phyloP scores from a whole-genome alignment of 345 rosid genomes.

The Gossypium longicalyx region DNA sequence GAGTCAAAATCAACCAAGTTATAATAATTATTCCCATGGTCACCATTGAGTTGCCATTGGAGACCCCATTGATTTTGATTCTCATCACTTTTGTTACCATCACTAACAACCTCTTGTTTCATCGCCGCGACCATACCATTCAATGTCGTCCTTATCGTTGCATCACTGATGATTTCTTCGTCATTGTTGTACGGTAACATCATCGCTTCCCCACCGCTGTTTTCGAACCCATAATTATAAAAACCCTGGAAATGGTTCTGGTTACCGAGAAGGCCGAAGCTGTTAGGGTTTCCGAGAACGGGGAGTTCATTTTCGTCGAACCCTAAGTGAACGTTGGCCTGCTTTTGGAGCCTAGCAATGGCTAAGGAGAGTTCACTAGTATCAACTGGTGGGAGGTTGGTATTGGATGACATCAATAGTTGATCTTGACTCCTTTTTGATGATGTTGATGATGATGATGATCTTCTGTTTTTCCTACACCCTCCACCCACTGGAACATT shows the following conservation, averaged over 20 bases:
- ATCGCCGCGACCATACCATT: slow-evolving; percentile 42
- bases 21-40: neutral
- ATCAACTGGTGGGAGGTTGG: slow-evolving; percentile 41
- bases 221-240: slow-evolving; percentile 28
- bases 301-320: slow-evolving; percentile 35
- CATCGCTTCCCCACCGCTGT: slow-evolving; percentile 7
- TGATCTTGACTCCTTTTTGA: slow-evolving; percentile 45
- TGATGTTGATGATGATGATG: slow-evolving; percentile 36
- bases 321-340: slow-evolving; percentile 48
- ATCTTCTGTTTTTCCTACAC: slow-evolving; percentile 65
- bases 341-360: slow-evolving; percentile 62
- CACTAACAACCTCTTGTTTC: slow-evolving; percentile 56
- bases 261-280: slow-evolving; percentile 33
- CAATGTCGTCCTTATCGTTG: slow-evolving; percentile 13
- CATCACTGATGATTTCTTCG: slow-evolving; percentile 25
- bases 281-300: neutral
- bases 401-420: slow-evolving; percentile 21
- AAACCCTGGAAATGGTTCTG: slow-evolving; percentile 37
- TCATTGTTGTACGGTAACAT: slow-evolving; percentile 23
- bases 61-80: slow-evolving; percentile 42
- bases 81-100: slow-evolving; percentile 39
- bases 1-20: slow-evolving; percentile 37
- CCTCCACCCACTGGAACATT: slow-evolving; percentile 85
- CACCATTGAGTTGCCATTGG: slow-evolving; percentile 71
- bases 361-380: slow-evolving; percentile 62